Base-by-base conservation (phyloP, 257 asterid species). In the Solanum ossicruentum region DNA sequence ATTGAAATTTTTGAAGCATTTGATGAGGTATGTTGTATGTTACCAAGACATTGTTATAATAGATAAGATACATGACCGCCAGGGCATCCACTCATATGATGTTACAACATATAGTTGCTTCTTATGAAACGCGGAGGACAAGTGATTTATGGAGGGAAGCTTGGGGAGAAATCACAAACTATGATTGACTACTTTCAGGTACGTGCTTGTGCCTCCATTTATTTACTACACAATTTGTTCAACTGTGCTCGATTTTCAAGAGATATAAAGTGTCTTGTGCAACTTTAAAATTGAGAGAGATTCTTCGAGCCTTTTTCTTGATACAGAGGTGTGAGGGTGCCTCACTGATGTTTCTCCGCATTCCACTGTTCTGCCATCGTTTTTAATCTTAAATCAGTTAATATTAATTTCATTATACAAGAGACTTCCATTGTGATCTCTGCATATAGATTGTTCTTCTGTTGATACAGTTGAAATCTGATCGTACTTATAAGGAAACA, bases 41-140 rank as follows among this genome's bases (percentile, higher is more conserved):
- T 13, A 55, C 69, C 84, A 63, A 21, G 21, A 12, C 12, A 63
- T 52, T 60, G 47, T 23, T 67, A 20, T 32, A 52, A 39, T 60
- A 61, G 13, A 23, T 18, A 86, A 54, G 41, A 15, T 43, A 20
- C 43, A 26, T 32, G 39, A 60, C 17, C 26, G 23, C 56, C 23
- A 41, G 43, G 73, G 20, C 57, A n/a, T 21, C 51, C 12, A 0
- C 86, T 85, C 49, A 78, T 52, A 36, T 21, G 61, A 51, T 61
- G 58, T 82, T 86, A 36, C 47, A 86, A 80, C 51, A 18, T 89
- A 91, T 91, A 95, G 99, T 92, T 95, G 57, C 92, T 94, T 83
- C 97, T 95, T 54, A 86, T 95, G 98, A 95, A 95, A 87, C 93
- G 98, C 57, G 99, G 99, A 23, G 99, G 99, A 32, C 93, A 91